Conservation (phyloP, 768 basidiomycete species). For the Chalciporus chontae region DNA sequence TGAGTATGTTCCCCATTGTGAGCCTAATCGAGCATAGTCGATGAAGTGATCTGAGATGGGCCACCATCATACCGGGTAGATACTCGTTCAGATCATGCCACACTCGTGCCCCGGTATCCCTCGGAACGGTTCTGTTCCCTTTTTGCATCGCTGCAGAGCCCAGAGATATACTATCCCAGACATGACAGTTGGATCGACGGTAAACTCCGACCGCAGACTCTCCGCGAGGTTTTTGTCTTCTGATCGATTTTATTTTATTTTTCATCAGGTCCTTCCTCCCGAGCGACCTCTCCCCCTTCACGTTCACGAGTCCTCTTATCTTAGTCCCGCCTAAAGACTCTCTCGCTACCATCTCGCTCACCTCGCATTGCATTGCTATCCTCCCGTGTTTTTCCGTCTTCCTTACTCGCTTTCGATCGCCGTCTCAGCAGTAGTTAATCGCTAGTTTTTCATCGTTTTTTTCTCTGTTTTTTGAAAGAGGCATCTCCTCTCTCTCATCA, state of each 20-base stretch:
- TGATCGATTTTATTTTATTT: conserved; percentile 27
- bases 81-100: neutral
- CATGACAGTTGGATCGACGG: conserved; percentile 22
- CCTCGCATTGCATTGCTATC: conserved; percentile 36
- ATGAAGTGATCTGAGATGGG: neutral
- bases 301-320: conserved; percentile 19
- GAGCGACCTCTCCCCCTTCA: conserved; percentile 2
- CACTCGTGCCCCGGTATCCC: neutral
- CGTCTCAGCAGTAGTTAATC: conserved; percentile 24
- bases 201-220: conserved; percentile 31
- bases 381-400: conserved; percentile 15
- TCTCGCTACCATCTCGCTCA: conserved; percentile 25
- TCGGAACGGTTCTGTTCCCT: neutral
- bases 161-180: neutral
- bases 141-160: neutral
- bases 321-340: conserved; percentile 32
- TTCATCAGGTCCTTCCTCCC: conserved; percentile 21
- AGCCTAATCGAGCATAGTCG: conserved; percentile 18
- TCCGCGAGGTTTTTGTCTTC: conserved; percentile 27
- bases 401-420: conserved; percentile 28
- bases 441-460: conserved; percentile 22
- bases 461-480: conserved; percentile 25
- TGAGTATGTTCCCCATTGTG: conserved; percentile 25
- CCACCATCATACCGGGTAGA: neutral
- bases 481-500: conserved; percentile 11